Evolutionary conservation across 192 early-diverging fungal species (phyloP).

Genomic region (Coemansia sp.): DNA sequence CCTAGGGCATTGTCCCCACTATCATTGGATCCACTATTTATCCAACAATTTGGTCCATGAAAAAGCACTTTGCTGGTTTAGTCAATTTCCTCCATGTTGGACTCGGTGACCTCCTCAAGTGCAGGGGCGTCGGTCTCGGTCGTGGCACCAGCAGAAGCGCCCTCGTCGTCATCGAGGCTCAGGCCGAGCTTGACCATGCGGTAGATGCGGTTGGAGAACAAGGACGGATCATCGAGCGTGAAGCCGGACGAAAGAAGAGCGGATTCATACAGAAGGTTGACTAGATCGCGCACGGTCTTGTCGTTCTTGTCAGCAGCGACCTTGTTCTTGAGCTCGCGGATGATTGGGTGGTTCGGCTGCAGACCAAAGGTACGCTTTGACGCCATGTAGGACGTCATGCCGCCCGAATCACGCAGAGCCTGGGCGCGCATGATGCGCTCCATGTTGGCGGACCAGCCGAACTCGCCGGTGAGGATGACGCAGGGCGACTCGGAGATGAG

Average conservation of each 20-base stretch:
- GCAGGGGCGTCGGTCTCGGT: conserved; percentile 54
- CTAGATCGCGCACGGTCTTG: conserved; percentile 97
- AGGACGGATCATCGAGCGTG: conserved; percentile 92
- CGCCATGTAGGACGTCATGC: conserved; percentile 99
- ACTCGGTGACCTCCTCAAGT: conserved; percentile 58
- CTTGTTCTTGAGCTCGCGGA: conserved; percentile 93
- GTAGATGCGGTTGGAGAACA: conserved; percentile 94
- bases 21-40: too few species aligned
- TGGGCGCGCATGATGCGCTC: conserved; percentile 99
- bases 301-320: conserved; percentile 95
- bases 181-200: conserved; percentile 99
- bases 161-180: conserved; percentile 86
- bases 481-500: conserved; percentile 97
- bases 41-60: too few species aligned
- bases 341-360: conserved; percentile 94
- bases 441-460: conserved; percentile 99
- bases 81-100: conserved; percentile 73
- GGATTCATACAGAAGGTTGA: conserved; percentile 93
- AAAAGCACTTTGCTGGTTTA: too few species aligned
- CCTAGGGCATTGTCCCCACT: too few species aligned
- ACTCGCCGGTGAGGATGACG: conserved; percentile 98
- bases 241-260: conserved; percentile 96
- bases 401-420: conserved; percentile 95
- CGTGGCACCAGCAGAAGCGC: conserved; percentile 26
- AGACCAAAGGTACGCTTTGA: conserved; percentile 99